Evolutionary conservation across 2,329 filamentous ascomycete species (phyloP), one percentile per base, ranked within the genome.

Genomic region (Ampelomyces quisqualis): DNA sequence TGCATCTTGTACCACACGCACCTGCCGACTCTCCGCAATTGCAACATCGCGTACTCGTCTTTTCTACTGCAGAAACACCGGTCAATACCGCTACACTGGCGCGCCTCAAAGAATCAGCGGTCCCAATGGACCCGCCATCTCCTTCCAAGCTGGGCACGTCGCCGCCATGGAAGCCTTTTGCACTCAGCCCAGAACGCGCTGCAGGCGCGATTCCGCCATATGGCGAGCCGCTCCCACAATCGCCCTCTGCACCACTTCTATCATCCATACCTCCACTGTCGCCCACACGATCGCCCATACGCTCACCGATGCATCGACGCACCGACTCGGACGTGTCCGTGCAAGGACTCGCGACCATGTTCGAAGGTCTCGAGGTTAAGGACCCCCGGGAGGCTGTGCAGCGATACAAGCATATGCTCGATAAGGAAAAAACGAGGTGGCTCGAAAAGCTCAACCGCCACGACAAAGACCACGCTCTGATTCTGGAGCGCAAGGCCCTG

Each of bases 401-500:
- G 38, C 68, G 68, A 39, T 71, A 73, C 46, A 69, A 73, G 45
- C 61, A 69, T 7, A 67, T 72, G 34, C 45, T 76, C 23, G 62
- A 70, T 24, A 67, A 72, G 36, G 70, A 73, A 13, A 70, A 72
- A 50, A 65, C 70, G 40, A 60, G 54, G 26, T 57, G 63, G 35
- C 44, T 48, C 4, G 45, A 47, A 15, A 60, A 65, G 31, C 70
- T 75, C 51, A 53, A 41, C 31, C 65, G 51, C 38, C 48, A 80
- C 75, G 33, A 81, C 33, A 84, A 82, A 10, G 77, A 84, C 29
- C 85, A 90, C 60, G 83, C 86, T 68, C 82, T 84, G 9, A 42
- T 85, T 45, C 13, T 41, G 54, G 31, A 46, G 42, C 55, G 59
- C 18, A 52, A 53, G 22, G 55, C 66, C 34, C 43, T 65, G 23